Evolutionary conservation across 2,329 filamentous ascomycete species (phyloP), one percentile per base, ranked within the genome.

Genomic region (Talaromyces sp.): DNA sequence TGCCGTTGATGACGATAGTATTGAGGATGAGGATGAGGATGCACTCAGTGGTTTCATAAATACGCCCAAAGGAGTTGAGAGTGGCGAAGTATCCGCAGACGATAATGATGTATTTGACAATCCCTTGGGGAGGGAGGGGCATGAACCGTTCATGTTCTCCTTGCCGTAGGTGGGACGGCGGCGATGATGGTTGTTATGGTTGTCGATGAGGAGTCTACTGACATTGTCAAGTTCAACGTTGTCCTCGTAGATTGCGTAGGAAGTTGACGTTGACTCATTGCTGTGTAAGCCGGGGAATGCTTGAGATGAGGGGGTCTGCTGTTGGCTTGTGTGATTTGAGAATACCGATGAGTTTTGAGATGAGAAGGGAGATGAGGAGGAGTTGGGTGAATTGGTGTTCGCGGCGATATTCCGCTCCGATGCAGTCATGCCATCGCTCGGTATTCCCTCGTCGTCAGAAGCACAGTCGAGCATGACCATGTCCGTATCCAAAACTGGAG

Each of bases 391-490:
- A 36, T 45, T 57, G 45, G 60, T 58, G 46, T 76, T 76, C 11
- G 73, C 73, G 9, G 68, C 68, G 56, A 78, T 75, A 48, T 77
- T 78, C 57, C 69, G 67, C 45, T 76, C 73, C 3, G 75, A 77
- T 5, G 69, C 65, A 11, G 66, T 73, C 66, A 71, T 66, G 31
- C 61, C 60, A 21, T 69, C 65, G 9, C 57, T 55, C 40, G 21
- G 19, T 8, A 69, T 64, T n/a, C 61, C 58, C n/a, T 68, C 65
- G 19, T 70, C 67, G 19, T 54, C 54, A 37, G 53, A 53, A 25
- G 63, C 60, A 33, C 71, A 67, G 33, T 64, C 60, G n/a, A 56
- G 46, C 64, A 70, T 67, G 11, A 67, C 65, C n/a, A 64, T 59
- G 28, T 73, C 70, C 28, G 63, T 61, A 35, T 76, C 75, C 22